A percentile compares a stretch with the other conserved stretches of the same genome.
These are phyloP conservation scores for Hypoxylon sp. DNA, from an alignment of 2,329 filamentous ascomycete species.

Conservation along the genomic window DNA sequence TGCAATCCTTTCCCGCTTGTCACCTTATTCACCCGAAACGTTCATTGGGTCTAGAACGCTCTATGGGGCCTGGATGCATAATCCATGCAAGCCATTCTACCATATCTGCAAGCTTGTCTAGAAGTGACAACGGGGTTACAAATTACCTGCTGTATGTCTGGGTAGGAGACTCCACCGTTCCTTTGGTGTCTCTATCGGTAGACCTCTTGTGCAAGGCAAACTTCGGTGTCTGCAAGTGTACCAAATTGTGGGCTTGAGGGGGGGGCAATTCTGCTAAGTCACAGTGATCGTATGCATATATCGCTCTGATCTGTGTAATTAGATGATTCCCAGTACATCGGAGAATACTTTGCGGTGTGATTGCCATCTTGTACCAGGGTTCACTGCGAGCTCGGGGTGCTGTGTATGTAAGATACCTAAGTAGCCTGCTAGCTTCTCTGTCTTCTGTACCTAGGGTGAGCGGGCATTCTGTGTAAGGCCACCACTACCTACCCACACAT, in stretches of 20 bases:
- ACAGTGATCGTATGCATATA: constrained; percentile 42
- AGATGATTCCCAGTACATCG: constrained; percentile 43
- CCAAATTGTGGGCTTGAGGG: constrained; percentile 41
- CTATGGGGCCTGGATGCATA: constrained; percentile 45
- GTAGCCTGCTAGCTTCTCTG: constrained; percentile 32
- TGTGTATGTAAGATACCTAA: constrained; percentile 42
- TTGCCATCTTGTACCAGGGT: constrained; percentile 42
- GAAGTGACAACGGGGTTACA: constrained; percentile 46
- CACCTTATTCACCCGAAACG: constrained; percentile 46
- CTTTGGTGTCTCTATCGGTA: constrained; percentile 39
- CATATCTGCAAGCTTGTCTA: constrained; percentile 48
- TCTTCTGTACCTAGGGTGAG: constrained; percentile 35
- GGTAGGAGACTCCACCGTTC: constrained; percentile 41
- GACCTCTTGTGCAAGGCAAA: constrained; percentile 44
- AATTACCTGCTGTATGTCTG: constrained; percentile 42
- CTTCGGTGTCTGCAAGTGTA: constrained; percentile 46
- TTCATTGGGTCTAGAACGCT: constrained; percentile 47
- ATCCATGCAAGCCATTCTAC: constrained; percentile 47
- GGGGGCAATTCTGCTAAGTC: constrained; percentile 35
- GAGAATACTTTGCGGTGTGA: constrained; percentile 46
- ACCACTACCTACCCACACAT: constrained; percentile 40
- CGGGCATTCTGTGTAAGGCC: constrained; percentile 39
- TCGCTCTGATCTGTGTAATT: constrained; percentile 44
- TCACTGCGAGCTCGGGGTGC: constrained; percentile 42
- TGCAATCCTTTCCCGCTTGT: constrained; percentile 43